These are phyloP conservation scores for Leishmania major DNA, from an alignment of 208 protist species.

Conservation along the genomic window DNA sequence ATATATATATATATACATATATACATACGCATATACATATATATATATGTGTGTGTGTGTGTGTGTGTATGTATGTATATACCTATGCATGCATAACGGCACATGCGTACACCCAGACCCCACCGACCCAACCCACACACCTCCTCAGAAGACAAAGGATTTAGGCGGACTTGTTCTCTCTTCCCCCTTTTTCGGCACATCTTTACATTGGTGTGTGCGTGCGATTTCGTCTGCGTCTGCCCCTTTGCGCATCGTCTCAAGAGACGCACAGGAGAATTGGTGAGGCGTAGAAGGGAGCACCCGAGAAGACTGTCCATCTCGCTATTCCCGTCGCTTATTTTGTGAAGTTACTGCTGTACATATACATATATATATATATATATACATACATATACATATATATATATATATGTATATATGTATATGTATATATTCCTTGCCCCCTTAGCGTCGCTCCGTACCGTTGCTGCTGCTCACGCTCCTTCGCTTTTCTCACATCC, in stretches of 20 bases:
- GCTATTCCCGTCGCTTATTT: neutral
- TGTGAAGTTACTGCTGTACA: too few relatives aligned
- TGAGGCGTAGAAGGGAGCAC: neutral
- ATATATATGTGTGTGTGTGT: neutral
- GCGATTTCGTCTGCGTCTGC: neutral
- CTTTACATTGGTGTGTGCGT: neutral
- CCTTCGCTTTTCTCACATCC: neutral
- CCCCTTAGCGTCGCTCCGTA: neutral
- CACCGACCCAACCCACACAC: neutral
- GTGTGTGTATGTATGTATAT: neutral
- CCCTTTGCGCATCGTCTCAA: neutral
- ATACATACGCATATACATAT: neutral
- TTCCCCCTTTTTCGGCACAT: neutral
- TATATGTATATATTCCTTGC: too few relatives aligned
- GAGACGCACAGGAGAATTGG: neutral
- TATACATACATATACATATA: too few relatives aligned
- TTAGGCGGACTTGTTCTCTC: neutral
- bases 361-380: too few relatives aligned
- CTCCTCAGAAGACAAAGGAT: neutral
- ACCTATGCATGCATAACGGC: neutral
- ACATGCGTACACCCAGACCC: neutral
- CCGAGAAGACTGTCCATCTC: neutral
- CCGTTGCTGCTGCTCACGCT: neutral
- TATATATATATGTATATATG: too few relatives aligned
- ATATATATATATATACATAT: neutral